Evolutionary conservation across 2,329 filamentous ascomycete genomes (phyloP).

Genomic region (Colletotrichum incanum): DNA sequence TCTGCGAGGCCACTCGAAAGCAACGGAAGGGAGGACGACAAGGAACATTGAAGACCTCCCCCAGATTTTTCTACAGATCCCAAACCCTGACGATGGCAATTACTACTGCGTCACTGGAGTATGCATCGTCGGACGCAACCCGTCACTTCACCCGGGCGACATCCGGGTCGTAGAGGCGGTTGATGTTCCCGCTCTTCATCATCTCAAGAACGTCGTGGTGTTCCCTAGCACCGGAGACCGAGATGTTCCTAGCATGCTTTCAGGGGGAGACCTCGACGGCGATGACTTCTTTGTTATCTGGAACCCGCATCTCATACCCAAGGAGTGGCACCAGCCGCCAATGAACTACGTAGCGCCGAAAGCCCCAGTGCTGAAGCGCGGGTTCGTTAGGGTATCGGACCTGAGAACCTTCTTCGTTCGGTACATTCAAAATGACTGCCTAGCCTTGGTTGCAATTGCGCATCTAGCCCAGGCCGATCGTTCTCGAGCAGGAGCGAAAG

Average conservation of each 20-base stretch:
- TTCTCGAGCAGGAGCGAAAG: slow-evolving; percentile 74
- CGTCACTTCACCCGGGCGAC: slow-evolving; percentile 93
- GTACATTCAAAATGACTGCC: slow-evolving; percentile 92
- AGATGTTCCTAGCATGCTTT: slow-evolving; percentile 93
- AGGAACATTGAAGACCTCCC: slow-evolving; percentile 73
- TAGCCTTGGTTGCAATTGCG: slow-evolving; percentile 84
- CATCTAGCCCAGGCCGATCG: slow-evolving; percentile 86
- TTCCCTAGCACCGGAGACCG: slow-evolving; percentile 87
- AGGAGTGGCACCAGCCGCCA: slow-evolving; percentile 78
- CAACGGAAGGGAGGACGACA: slow-evolving; percentile 56
- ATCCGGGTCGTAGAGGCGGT: slow-evolving; percentile 90
- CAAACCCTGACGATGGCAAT: slow-evolving; percentile 67
- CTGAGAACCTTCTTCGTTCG: slow-evolving; percentile 89
- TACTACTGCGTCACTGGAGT: slow-evolving; percentile 80
- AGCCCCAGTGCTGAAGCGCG: slow-evolving; percentile 69
- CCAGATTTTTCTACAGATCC: slow-evolving; percentile 91
- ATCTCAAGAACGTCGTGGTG: slow-evolving; percentile 89
- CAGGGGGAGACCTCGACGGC: slow-evolving; percentile 94
- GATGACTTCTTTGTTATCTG: slow-evolving; percentile 97
- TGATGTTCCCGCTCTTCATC: slow-evolving; percentile 78
- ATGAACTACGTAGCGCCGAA: slow-evolving; percentile 81
- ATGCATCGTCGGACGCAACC: slow-evolving; percentile 91
- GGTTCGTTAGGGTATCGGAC: slow-evolving; percentile 78
- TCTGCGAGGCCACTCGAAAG: slow-evolving; percentile 79
- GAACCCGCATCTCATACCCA: slow-evolving; percentile 82